Evolutionary conservation across 257 asterid species (phyloP), one percentile per base, ranked within the genome.

Genomic region (Agastache rugosa): DNA sequence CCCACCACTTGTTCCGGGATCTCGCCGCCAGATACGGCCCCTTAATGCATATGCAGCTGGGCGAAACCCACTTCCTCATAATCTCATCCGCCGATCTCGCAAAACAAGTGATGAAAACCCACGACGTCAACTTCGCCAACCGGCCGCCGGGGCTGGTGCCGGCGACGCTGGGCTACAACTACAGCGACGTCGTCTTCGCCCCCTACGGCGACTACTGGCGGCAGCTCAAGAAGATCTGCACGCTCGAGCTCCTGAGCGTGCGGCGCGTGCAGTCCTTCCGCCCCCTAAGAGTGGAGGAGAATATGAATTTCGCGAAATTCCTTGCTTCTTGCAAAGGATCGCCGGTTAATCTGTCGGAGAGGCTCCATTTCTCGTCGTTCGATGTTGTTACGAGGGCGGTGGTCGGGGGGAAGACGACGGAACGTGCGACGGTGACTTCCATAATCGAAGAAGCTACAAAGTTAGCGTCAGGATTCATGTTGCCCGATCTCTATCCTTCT

Each of bases 121-220:
- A 58, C 41, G 64, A 58, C 64, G 1, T 58, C 64, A 58, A 25
- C 39, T 58, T 58, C 64, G 39, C 64, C 11, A 58, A 58, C 41
- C 64, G 64, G 19, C 64, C 64, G 0, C 64, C 19, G 64, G 19
- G 41, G 10, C 1, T 25, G 64, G 1, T 11, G 0, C 1, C 5
- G n/a, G 62, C 12, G 9, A 5, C 0, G 6, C 17, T 55, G 15
- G n/a, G 3, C 62, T 23, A 11, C n/a, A 55, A 22, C n/a, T 1
- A 22, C n/a, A 22, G 3, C 17, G 62, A 55, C 62, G 8, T 55
- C 35, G 16, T 22, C 6, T 10, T 25, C 35, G n/a, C 62, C 35
- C 17, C 35, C 62, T 55, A 53, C 59, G 59, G 59, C 27, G 59
- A 53, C 29, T 9, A 19, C 27, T 53, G 59, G 59, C 59, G 59